Evolutionary conservation across 2,329 filamentous ascomycete species (phyloP).

Genomic region (Sclerotinia nivalis): DNA sequence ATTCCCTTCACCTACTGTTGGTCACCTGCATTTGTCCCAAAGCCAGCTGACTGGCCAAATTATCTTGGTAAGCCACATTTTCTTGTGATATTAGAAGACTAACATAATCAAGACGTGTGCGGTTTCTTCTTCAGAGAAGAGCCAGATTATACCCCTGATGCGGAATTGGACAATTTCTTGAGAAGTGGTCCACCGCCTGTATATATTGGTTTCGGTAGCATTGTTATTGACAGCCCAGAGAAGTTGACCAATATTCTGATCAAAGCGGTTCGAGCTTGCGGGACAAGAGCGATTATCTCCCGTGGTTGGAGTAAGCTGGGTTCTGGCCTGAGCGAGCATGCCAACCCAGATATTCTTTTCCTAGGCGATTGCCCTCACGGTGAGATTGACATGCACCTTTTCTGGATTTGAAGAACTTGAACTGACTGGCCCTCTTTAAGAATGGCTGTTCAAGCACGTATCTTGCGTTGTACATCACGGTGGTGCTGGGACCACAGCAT

Average conservation of each 20-base stretch:
- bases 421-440: background rate
- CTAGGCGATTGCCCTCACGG: constrained; percentile 74
- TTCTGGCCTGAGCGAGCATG: constrained; percentile 42
- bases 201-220: constrained; percentile 75
- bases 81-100: background rate
- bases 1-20: constrained; percentile 75
- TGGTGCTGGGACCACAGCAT: constrained; percentile 56
- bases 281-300: constrained; percentile 69
- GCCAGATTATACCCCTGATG: constrained; percentile 56
- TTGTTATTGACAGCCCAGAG: constrained; percentile 71
- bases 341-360: constrained; percentile 66
- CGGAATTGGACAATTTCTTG: constrained; percentile 56
- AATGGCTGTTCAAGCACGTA: constrained; percentile 69
- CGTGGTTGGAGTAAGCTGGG: constrained; percentile 76
- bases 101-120: constrained; percentile 56
- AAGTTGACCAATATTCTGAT: constrained; percentile 70
- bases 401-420: background rate
- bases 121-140: constrained; percentile 75
- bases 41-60: constrained; percentile 47
- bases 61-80: constrained; percentile 40
- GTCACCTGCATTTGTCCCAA: constrained; percentile 45
- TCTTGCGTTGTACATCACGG: constrained; percentile 33
- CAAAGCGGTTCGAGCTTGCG: constrained; percentile 61
- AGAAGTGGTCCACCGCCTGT: constrained; percentile 58
- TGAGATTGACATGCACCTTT: constrained; percentile 20